Base-by-base conservation (phyloP, 352 stramenopile species). In the Phytophthora macrochlamydospora region DNA sequence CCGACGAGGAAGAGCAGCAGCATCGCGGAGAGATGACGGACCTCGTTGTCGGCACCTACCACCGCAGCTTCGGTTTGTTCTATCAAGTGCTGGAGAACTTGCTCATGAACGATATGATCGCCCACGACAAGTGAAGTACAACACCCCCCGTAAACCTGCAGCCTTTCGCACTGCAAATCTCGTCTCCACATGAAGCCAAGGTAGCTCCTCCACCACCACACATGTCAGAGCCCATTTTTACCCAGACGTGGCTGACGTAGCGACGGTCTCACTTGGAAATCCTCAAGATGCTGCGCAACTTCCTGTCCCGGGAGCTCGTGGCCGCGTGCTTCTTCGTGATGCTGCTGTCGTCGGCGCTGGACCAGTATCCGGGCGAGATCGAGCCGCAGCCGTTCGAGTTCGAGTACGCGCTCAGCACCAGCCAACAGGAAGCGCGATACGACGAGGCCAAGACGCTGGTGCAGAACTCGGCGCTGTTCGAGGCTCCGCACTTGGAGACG, bases 331-430 rank as follows among this genome's bases (percentile, higher is more conserved):
- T 89, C 46, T 66, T 81, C 52, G 71, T 81, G 18, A 83, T 81
- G 65, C 70, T 90, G 12, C 46, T 90, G 44, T 87, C 81, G 53
- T 79, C 75, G 0, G 70, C 71, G 2, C 49, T 90, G 35, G 81
- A 88, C 60, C 77, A 87, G 18, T 72, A 78, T 59, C 74, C 75
- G 12, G 66, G 67, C 13, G 61, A 79, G 13, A 73, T 81, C 51
- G 73, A 78, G 1, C 78, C 74, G 2, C 53, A 78, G 30, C 65
- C 69, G 46, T 48, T 82, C 5, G 52, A 74, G 6, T 73, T 49
- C 48, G 61, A 63, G 11, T 87, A 80, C 56, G 67, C 66, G 13
- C 57, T 81, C 14, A 69, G 57, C 59, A 86, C 76, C 30, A 59
- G 72, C 18, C 60, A 78, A 40, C 81, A 90, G 58, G 65, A 85